A percentile compares a stretch with the other conserved stretches of the same genome.
These are phyloP conservation scores for Phaeophleospora eucalypticola DNA, from an alignment of 2,329 filamentous ascomycete species.

Conservation along the genomic window DNA sequence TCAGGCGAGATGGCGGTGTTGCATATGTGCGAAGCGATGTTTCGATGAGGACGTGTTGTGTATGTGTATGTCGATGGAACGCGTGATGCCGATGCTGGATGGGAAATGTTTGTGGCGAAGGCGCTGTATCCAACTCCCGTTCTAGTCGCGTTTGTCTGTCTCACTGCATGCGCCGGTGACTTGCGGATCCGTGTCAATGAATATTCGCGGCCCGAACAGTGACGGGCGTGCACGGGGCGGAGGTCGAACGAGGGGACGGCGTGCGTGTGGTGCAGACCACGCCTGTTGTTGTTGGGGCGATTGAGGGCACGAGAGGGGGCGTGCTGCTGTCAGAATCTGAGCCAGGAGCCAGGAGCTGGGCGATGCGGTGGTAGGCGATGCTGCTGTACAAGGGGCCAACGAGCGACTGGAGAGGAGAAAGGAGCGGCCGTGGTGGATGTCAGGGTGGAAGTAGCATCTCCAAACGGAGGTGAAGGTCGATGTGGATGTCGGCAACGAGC, in stretches of 20 bases:
- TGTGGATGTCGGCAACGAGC: neutral
- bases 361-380: neutral
- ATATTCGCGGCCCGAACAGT: conserved; percentile 14
- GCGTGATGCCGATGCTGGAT: conserved; percentile 7
- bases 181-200: conserved; percentile 15
- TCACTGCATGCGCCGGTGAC: conserved; percentile 7
- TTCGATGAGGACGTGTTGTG: conserved; percentile 2
- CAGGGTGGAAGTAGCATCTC: neutral
- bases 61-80: conserved; percentile 5
- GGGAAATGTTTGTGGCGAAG: conserved; percentile 10
- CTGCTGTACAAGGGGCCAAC: neutral
- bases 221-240: conserved; percentile 7
- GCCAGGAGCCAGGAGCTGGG: neutral
- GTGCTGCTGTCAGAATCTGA: neutral
- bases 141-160: conserved; percentile 2
- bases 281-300: conserved; percentile 3
- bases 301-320: neutral
- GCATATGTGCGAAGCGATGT: conserved; percentile 8
- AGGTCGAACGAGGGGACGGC: conserved; percentile 20
- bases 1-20: conserved; percentile 3
- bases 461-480: neutral
- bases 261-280: conserved; percentile 10
- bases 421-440: neutral
- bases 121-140: conserved; percentile 19
- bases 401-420: neutral